Evolutionary conservation across 345 rosid genomes (phyloP).

Genomic region (Bretschneidera sinensis): DNA sequence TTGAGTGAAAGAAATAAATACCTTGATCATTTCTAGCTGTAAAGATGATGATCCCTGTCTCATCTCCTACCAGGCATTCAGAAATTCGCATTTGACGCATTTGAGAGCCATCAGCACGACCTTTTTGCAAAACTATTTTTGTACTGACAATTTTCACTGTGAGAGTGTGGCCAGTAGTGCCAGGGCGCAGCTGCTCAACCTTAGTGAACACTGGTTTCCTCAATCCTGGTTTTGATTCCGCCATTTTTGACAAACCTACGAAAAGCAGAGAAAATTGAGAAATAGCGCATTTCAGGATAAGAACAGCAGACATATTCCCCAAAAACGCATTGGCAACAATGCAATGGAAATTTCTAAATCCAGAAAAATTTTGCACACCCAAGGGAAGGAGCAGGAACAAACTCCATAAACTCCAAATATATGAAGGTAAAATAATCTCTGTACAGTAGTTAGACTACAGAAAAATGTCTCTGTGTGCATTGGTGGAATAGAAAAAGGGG

Average conservation of each 20-base stretch:
- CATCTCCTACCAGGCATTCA: constrained; percentile 92
- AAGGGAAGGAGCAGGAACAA: not conserved
- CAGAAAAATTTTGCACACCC: not conserved
- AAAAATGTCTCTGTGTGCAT: no score
- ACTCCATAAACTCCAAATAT: not conserved
- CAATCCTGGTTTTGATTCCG: constrained; percentile 65
- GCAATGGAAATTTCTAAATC: not conserved
- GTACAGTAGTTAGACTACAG: not conserved
- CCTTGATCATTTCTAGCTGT: constrained; percentile 96
- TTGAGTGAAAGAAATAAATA: constrained; percentile 8
- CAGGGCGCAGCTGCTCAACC: constrained; percentile 86
- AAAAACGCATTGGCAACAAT: not conserved
- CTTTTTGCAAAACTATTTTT: constrained; percentile 75
- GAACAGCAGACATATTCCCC: no score
- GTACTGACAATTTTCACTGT: constrained; percentile 73
- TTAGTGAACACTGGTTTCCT: constrained; percentile 78
- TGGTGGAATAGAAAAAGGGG: not conserved
- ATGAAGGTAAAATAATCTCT: not conserved
- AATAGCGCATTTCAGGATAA: constrained; percentile 9
- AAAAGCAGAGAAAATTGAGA: constrained; percentile 9
- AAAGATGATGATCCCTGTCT: constrained; percentile 79
- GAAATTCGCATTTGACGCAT: constrained; percentile 72
- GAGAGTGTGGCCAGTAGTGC: constrained; percentile 75
- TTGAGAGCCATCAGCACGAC: constrained; percentile 66
- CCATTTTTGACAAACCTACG: constrained; percentile 46